A percentile compares a stretch with the other conserved stretches of the same genome.
Evolutionary conservation across 1,284 basidiomycete genomes (phyloP).

Genomic region (Cryptococcus sp.): DNA sequence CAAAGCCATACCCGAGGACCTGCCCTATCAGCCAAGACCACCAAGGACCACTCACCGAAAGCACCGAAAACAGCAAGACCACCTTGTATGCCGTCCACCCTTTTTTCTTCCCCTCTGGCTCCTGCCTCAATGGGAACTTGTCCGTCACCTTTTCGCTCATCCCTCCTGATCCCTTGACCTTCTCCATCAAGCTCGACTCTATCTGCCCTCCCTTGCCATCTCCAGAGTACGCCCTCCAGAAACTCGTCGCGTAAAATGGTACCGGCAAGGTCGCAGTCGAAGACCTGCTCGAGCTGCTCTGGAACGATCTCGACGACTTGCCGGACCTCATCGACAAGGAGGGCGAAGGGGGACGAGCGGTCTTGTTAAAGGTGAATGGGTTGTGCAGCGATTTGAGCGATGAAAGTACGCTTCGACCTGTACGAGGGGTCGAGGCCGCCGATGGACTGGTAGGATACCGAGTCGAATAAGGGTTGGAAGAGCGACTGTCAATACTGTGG

Average conservation of each 20-base stretch:
- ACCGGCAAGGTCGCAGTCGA: neutral
- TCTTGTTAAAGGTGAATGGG: slow-evolving; percentile 4
- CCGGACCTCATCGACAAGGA: neutral
- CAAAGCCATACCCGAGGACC: slow-evolving; percentile 20
- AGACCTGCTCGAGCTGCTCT: neutral
- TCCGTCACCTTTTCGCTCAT: slow-evolving; percentile 16
- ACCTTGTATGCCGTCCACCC: slow-evolving; percentile 20
- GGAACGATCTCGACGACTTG: neutral
- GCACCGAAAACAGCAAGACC: slow-evolving; percentile 16
- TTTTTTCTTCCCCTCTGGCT: neutral
- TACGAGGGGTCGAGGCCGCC: slow-evolving; percentile 2
- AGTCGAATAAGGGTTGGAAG: slow-evolving; percentile 8
- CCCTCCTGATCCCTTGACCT: slow-evolving; percentile 4
- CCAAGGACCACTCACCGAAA: slow-evolving; percentile 9
- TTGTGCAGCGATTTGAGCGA: slow-evolving; percentile 11
- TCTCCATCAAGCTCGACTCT: neutral
- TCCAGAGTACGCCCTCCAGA: neutral
- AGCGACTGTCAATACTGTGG: too few relatives aligned
- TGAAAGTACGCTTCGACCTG: slow-evolving; percentile 7
- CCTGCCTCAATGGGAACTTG: slow-evolving; percentile 18
- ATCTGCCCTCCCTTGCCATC: neutral
- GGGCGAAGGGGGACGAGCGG: neutral
- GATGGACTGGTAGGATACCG: neutral
- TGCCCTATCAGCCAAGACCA: slow-evolving; percentile 2
- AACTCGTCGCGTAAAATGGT: neutral